Conservation (phyloP, 345 rosid species). For the Salix purpurea region DNA sequence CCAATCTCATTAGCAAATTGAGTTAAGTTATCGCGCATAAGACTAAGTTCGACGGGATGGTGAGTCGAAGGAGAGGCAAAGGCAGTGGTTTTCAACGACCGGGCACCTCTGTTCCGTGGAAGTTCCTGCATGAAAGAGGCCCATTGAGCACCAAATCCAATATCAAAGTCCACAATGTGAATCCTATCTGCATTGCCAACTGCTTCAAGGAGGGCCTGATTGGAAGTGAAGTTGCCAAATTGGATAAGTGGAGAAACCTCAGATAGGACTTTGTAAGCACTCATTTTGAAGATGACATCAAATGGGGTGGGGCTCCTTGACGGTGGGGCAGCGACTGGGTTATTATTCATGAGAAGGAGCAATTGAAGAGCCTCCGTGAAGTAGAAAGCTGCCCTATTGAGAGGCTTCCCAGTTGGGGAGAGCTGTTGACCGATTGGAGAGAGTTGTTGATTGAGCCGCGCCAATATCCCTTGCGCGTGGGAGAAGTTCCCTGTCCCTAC, state of each 20-base stretch:
- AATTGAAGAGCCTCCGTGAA: constrained; percentile 60
- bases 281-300: constrained; percentile 48
- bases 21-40: constrained; percentile 45
- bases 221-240: constrained; percentile 50
- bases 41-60: constrained; percentile 42
- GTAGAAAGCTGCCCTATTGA: constrained; percentile 52
- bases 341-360: constrained; percentile 32
- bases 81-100: constrained; percentile 47
- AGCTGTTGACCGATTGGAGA: constrained; percentile 57
- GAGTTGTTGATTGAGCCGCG: constrained; percentile 99
- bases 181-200: constrained; percentile 36
- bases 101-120: constrained; percentile 40
- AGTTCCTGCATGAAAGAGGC: constrained; percentile 64
- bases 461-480: constrained; percentile 99
- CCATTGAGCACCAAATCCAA: constrained; percentile 62
- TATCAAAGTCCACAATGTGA: constrained; percentile 55
- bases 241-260: constrained; percentile 52
- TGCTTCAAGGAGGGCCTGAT: constrained; percentile 53
- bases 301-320: constrained; percentile 34
- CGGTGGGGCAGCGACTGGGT: constrained; percentile 30
- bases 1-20: constrained; percentile 49
- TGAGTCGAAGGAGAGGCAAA: constrained; percentile 48
- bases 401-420: constrained; percentile 51
- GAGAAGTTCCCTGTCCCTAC: constrained; percentile 51
- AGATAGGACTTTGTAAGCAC: constrained; percentile 49